Evolutionary conservation across 805 yeast species (phyloP).

Genomic region (Myxozyma geophila): DNA sequence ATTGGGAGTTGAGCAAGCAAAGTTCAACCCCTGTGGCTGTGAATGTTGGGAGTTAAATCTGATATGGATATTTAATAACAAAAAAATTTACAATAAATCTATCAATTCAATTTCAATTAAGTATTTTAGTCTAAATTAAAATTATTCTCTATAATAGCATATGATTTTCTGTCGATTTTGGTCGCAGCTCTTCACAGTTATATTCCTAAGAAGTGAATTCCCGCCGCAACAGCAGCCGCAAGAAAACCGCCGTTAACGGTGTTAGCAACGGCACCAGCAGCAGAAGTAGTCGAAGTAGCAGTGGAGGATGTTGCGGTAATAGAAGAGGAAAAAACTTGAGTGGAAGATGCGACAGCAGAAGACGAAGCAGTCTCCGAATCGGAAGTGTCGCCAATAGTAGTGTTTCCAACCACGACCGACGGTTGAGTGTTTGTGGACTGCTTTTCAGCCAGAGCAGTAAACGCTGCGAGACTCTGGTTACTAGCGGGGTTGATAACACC

Average conservation of each 20-base stretch:
- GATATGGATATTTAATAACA: no score
- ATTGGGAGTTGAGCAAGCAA: no score
- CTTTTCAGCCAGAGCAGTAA: slow-evolving; percentile 22
- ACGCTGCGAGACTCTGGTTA: slow-evolving; percentile 30
- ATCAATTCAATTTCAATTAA: no score
- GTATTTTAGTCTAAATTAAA: not conserved
- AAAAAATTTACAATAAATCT: no score
- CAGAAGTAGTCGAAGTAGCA: slow-evolving; percentile 20
- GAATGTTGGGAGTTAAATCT: no score
- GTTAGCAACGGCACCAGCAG: slow-evolving; percentile 14
- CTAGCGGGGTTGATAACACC: slow-evolving; percentile 39
- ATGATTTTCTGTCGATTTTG: no score
- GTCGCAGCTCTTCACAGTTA: not conserved
- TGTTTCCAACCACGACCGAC: slow-evolving; percentile 17
- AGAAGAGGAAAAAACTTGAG: slow-evolving; percentile 2
- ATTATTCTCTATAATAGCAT: not conserved
- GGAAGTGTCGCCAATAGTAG: slow-evolving; percentile 16
- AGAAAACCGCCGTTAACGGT: slow-evolving; percentile 5
- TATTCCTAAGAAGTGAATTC: not conserved
- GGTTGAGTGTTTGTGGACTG: slow-evolving; percentile 28
- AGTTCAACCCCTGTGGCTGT: no score
- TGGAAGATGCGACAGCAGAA: slow-evolving; percentile 9
- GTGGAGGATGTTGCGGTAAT: slow-evolving; percentile 6
- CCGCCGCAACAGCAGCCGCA: slow-evolving; percentile 5
- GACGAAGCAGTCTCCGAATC: slow-evolving; percentile 7